These are phyloP conservation scores for Chytriomyces confervae DNA, from an alignment of 192 early-diverging fungal species.

Conservation along the genomic window DNA sequence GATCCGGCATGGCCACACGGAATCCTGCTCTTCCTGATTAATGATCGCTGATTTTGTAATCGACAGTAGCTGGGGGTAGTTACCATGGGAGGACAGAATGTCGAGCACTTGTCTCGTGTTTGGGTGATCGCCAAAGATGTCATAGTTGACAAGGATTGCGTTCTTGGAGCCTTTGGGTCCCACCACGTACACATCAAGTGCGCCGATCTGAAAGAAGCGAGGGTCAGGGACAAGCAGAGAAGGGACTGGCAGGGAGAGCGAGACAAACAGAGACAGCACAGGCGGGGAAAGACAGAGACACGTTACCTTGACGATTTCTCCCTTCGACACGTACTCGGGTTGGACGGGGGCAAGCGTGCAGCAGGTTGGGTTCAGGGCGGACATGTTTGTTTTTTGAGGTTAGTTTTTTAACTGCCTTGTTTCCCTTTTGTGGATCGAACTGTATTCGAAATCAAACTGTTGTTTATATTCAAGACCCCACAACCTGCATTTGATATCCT, in stretches of 20 bases:
- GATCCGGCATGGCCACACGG: slow-evolving; percentile 22
- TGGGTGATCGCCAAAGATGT: slow-evolving; percentile 33
- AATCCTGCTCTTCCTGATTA: not conserved
- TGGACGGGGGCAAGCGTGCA: slow-evolving; percentile 14
- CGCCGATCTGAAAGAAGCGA: not conserved
- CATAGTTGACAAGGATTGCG: slow-evolving; percentile 21
- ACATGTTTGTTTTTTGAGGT: not conserved
- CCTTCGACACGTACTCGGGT: slow-evolving; percentile 7
- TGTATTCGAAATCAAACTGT: no score
- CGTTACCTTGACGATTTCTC: not conserved
- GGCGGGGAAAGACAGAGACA: no score
- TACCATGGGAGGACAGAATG: slow-evolving; percentile 4
- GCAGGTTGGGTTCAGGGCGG: slow-evolving; percentile 6
- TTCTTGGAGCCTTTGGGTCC: slow-evolving; percentile 18
- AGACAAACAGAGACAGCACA: not conserved
- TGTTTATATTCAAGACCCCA: no score
- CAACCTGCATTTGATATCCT: no score
- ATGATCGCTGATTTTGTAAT: no score
- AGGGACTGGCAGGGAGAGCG: not conserved
- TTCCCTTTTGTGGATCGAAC: no score
- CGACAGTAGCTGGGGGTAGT: not conserved
- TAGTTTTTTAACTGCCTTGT: no score
- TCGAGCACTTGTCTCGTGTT: slow-evolving; percentile 28
- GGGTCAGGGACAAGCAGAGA: not conserved
- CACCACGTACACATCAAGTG: slow-evolving; percentile 17